Conservation (phyloP, 2,329 filamentous ascomycete genomes). For the Ambrosiella cleistominuta region DNA sequence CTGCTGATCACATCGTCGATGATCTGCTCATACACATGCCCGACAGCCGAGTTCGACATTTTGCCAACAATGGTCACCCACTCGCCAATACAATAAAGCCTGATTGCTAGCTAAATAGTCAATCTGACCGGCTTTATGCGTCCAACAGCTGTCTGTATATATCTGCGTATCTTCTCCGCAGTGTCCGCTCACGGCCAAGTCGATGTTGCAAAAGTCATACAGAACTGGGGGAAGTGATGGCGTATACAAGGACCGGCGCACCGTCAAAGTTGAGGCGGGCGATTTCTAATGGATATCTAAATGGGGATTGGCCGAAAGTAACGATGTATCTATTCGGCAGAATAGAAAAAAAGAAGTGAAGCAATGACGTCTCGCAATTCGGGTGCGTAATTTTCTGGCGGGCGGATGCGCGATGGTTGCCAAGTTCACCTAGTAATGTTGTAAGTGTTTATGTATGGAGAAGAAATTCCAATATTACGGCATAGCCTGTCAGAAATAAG, state of each 20-base stretch:
- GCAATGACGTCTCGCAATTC: not conserved
- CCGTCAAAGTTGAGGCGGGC: too few species aligned
- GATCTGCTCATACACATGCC: constrained; percentile 61
- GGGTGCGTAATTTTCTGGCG: not conserved
- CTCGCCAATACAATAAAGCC: too few species aligned
- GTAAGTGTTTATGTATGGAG: constrained; percentile 7
- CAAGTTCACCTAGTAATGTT: not conserved
- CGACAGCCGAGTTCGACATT: constrained; percentile 46
- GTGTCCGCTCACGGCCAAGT: too few species aligned
- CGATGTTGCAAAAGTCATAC: too few species aligned
- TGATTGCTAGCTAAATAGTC: too few species aligned
- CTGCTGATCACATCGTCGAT: constrained; percentile 78
- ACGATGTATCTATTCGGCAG: not conserved
- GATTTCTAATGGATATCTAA: too few species aligned
- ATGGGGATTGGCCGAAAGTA: not conserved
- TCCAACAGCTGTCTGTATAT: too few species aligned
- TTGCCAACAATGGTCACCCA: too few species aligned
- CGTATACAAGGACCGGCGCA: too few species aligned
- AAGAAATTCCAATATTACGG: constrained; percentile 8
- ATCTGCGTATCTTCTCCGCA: too few species aligned
- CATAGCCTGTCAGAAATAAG: constrained; percentile 10
- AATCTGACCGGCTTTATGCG: too few species aligned
- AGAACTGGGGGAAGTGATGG: too few species aligned
- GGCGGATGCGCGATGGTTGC: not conserved
- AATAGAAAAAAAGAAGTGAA: not conserved